A percentile compares a stretch with the other conserved stretches of the same genome.
Conservation (phyloP, 768 basidiomycete genomes). For the Gymnopilus junonius region DNA sequence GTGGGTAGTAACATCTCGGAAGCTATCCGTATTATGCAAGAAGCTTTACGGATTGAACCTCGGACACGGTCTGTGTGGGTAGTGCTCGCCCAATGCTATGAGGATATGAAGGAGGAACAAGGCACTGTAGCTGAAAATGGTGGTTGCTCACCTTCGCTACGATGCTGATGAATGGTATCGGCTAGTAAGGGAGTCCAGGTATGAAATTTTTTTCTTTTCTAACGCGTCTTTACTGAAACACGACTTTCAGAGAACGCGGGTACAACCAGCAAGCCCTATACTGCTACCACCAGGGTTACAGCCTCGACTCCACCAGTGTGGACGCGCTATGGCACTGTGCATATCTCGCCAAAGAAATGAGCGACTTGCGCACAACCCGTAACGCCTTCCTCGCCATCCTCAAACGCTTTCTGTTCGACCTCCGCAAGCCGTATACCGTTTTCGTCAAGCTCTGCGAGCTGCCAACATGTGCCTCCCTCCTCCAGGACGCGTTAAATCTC, state of each 20-base stretch:
- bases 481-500: constrained; percentile 75
- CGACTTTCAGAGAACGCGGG: constrained; percentile 56
- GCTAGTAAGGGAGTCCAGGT: constrained; percentile 79
- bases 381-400: constrained; percentile 73
- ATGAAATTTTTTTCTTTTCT: background rate
- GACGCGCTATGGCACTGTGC: constrained; percentile 92
- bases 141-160: constrained; percentile 87
- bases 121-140: constrained; percentile 81
- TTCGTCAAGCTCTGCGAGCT: constrained; percentile 78
- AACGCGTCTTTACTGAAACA: background rate
- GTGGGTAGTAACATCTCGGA: constrained; percentile 68
- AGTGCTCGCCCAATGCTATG: constrained; percentile 84
- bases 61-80: constrained; percentile 84
- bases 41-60: constrained; percentile 94
- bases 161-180: constrained; percentile 90
- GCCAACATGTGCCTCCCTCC: constrained; percentile 63
- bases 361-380: constrained; percentile 66
- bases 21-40: constrained; percentile 82
- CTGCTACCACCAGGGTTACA: constrained; percentile 85
- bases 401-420: constrained; percentile 77
- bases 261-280: constrained; percentile 88
- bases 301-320: constrained; percentile 78
- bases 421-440: constrained; percentile 77
- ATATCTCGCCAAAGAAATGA: constrained; percentile 74
- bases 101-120: constrained; percentile 70